A percentile compares a stretch with the other conserved stretches of the same genome.
These are phyloP conservation scores for Sarocladium oryzae DNA, from an alignment of 2,329 filamentous ascomycete genomes.

Conservation along the genomic window DNA sequence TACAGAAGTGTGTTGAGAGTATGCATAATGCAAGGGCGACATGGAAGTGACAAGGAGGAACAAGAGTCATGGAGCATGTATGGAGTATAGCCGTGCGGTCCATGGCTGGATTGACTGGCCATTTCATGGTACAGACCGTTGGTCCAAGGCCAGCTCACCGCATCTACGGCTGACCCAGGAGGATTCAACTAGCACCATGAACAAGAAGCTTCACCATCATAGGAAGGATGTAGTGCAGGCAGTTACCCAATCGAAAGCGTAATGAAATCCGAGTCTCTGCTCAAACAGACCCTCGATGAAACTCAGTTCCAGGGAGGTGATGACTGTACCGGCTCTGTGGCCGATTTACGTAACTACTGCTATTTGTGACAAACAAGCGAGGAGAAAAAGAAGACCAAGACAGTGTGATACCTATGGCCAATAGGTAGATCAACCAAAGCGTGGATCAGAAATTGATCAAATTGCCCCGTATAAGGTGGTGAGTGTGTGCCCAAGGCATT, in stretches of 20 bases:
- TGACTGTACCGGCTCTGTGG: not conserved
- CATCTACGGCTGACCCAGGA: too few species aligned
- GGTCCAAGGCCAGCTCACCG: too few species aligned
- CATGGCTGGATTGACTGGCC: too few species aligned
- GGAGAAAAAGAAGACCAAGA: not conserved
- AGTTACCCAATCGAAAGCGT: conserved; percentile 1
- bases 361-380: not conserved
- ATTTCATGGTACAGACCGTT: too few species aligned
- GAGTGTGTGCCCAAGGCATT: conserved; percentile 54
- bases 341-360: not conserved
- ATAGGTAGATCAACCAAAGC: conserved; percentile 28
- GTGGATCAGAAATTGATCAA: conserved; percentile 57
- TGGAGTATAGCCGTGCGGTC: too few species aligned
- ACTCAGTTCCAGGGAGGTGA: not conserved
- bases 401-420: not conserved
- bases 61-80: too few species aligned
- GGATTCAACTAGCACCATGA: too few species aligned
- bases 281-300: not conserved
- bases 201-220: too few species aligned
- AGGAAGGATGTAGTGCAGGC: not conserved
- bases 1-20: too few species aligned
- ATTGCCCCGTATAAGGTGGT: conserved; percentile 60
- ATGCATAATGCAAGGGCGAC: too few species aligned
- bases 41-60: too few species aligned
- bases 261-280: not conserved